phyloP scores from a whole-genome alignment of 768 basidiomycete genomes.

The Rickenella mellea region DNA sequence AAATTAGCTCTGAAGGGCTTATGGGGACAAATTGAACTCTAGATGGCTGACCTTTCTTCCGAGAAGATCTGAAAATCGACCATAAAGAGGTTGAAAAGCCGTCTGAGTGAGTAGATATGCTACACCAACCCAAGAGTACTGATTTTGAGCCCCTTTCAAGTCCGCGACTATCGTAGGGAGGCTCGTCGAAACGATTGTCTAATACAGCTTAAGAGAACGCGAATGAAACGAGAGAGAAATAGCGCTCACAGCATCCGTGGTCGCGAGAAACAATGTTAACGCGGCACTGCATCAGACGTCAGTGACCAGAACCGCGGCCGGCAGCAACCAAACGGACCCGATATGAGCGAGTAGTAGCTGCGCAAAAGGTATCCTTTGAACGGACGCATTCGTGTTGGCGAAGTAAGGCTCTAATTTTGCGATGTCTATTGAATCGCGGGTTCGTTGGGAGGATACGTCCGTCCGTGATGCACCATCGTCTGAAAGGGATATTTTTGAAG shows the following conservation, averaged over 20 bases:
- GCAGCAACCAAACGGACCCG: conserved; percentile 35
- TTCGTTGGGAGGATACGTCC: too few relatives aligned
- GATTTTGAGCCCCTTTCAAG: conserved; percentile 52
- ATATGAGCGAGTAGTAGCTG: conserved; percentile 57
- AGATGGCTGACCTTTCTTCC: conserved; percentile 57
- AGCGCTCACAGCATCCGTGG: conserved; percentile 67
- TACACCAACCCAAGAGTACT: conserved; percentile 83
- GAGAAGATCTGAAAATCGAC: conserved; percentile 67
- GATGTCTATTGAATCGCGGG: too few relatives aligned
- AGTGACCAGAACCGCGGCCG: neutral
- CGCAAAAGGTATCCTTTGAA: conserved; percentile 35
- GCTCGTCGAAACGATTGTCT: conserved; percentile 75
- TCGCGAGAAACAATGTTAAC: conserved; percentile 74
- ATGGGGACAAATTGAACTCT: conserved; percentile 3
- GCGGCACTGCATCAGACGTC: conserved; percentile 45
- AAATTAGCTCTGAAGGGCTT: conserved; percentile 4
- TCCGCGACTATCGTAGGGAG: conserved; percentile 73
- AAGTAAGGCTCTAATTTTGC: too few relatives aligned
- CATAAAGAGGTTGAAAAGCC: conserved; percentile 77
- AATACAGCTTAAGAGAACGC: conserved; percentile 4
- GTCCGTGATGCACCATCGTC: too few relatives aligned
- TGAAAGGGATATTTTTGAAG: too few relatives aligned
- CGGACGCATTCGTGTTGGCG: too few relatives aligned
- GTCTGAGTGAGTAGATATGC: conserved; percentile 83
- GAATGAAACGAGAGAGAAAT: conserved; percentile 1